Conservation (phyloP, 805 yeast genomes). For the Kodamaea neixiangensis region DNA sequence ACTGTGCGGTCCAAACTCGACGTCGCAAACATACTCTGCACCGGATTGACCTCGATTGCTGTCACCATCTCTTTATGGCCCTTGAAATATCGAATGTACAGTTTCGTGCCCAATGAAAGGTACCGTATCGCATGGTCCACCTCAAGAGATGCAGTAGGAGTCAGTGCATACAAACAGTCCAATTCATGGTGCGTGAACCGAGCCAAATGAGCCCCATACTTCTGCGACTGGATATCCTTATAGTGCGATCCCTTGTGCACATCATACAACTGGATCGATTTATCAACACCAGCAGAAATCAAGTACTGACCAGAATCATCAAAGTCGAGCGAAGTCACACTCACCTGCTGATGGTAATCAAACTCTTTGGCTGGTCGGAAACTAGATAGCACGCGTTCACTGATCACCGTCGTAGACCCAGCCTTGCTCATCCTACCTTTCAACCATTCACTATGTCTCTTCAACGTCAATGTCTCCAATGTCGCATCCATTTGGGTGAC, state of each 20-base stretch:
- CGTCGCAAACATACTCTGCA: slow-evolving; percentile 62
- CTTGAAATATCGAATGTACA: slow-evolving; percentile 78
- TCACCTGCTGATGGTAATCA: slow-evolving; percentile 50
- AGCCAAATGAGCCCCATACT: slow-evolving; percentile 90
- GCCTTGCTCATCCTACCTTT: slow-evolving; percentile 5
- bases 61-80: slow-evolving; percentile 84
- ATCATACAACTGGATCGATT: slow-evolving; percentile 82
- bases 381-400: slow-evolving; percentile 26
- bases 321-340: slow-evolving; percentile 70
- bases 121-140: slow-evolving; percentile 76
- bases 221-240: slow-evolving; percentile 76
- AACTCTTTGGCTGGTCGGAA: slow-evolving; percentile 50
- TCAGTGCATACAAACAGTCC: slow-evolving; percentile 80
- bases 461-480: neutral
- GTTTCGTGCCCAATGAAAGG: slow-evolving; percentile 73
- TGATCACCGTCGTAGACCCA: slow-evolving; percentile 27
- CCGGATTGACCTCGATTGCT: slow-evolving; percentile 71
- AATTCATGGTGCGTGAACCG: slow-evolving; percentile 74
- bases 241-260: slow-evolving; percentile 63
- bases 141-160: slow-evolving; percentile 40
- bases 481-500: neutral
- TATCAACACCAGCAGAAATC: slow-evolving; percentile 77
- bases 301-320: slow-evolving; percentile 82
- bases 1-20: slow-evolving; percentile 78
- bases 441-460: neutral